A percentile compares a stretch with the other conserved stretches of the same genome.
Conservation (phyloP, 306 rosid species). For the Dryas octopetala region DNA sequence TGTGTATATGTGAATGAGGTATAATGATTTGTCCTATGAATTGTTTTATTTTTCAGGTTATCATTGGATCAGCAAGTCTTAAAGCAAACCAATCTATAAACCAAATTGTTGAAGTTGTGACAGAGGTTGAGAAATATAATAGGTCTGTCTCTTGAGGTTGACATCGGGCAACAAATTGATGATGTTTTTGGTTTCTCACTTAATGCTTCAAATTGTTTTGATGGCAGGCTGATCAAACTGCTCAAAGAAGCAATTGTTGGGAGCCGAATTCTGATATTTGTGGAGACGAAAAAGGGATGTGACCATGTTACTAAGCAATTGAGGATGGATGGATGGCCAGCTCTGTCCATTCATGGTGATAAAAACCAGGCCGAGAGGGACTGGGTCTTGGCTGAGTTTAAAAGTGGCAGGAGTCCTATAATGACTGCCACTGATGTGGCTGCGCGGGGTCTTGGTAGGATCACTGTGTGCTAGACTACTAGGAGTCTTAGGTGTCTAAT, state of each 20-base stretch:
- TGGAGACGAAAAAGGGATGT: slow-evolving; percentile 93
- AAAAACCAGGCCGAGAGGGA: slow-evolving; percentile 95
- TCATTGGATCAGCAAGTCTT: slow-evolving; percentile 75
- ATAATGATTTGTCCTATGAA: slow-evolving; percentile 15
- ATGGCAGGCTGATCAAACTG: slow-evolving; percentile 69
- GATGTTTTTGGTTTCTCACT: slow-evolving; percentile 16
- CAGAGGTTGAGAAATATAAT: slow-evolving; percentile 76
- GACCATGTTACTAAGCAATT: slow-evolving; percentile 87
- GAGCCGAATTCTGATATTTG: slow-evolving; percentile 75
- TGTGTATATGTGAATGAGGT: background rate
- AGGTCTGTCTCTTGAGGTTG: slow-evolving; percentile 55
- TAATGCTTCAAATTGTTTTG: slow-evolving; percentile 27
- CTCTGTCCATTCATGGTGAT: slow-evolving; percentile 96
- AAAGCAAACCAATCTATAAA: slow-evolving; percentile 91
- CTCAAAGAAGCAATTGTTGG: slow-evolving; percentile 77
- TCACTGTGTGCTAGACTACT: slow-evolving; percentile 74
- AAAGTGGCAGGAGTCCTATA: slow-evolving; percentile 92
- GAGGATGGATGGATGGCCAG: slow-evolving; percentile 99
- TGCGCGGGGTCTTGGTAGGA: slow-evolving; percentile 99
- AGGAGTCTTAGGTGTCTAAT: slow-evolving; percentile 55
- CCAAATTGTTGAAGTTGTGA: slow-evolving; percentile 79
- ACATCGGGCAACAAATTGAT: background rate
- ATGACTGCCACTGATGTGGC: slow-evolving; percentile 99
- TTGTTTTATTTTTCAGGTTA: slow-evolving; percentile 46
- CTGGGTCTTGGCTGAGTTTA: slow-evolving; percentile 98